Evolutionary conservation across 2,329 filamentous ascomycete species (phyloP).

Genomic region (Trichophyton simii): DNA sequence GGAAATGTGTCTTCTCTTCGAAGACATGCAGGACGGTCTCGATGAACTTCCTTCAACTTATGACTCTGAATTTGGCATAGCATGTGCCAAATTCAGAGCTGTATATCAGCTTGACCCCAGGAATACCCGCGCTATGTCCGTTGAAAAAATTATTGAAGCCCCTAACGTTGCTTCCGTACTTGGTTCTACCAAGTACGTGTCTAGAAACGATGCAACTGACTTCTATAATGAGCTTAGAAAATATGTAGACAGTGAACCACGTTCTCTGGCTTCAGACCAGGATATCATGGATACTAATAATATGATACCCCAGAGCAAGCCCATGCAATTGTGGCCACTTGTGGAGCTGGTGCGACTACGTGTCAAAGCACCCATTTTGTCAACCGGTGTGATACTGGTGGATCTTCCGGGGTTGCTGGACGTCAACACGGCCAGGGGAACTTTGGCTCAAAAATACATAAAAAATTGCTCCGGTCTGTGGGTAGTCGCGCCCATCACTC

Average conservation of each 20-base stretch:
- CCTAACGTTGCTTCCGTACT: slow-evolving; percentile 33
- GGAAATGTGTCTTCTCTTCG: slow-evolving; percentile 39
- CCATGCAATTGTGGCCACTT: slow-evolving; percentile 32
- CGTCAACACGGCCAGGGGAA: slow-evolving; percentile 46
- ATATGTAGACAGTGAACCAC: slow-evolving; percentile 47
- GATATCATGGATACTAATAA: slow-evolving; percentile 4
- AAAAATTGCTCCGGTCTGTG: slow-evolving; percentile 48
- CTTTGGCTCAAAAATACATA: slow-evolving; percentile 47
- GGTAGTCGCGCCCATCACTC: slow-evolving; percentile 50
- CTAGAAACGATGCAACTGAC: slow-evolving; percentile 21
- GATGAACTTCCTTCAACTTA: slow-evolving; percentile 16
- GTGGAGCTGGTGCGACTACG: slow-evolving; percentile 36
- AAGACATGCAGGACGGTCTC: slow-evolving; percentile 33
- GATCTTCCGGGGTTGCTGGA: slow-evolving; percentile 50
- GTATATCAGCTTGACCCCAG: slow-evolving; percentile 20
- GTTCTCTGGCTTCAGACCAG: slow-evolving; percentile 9
- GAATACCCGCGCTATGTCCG: not conserved
- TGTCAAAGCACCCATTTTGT: slow-evolving; percentile 38
- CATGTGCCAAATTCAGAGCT: slow-evolving; percentile 32
- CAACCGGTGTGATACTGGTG: slow-evolving; percentile 44
- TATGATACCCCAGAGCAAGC: slow-evolving; percentile 18
- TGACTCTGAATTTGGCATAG: slow-evolving; percentile 34
- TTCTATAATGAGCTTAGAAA: slow-evolving; percentile 39
- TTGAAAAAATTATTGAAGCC: slow-evolving; percentile 34
- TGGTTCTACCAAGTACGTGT: slow-evolving; percentile 34